Base-by-base conservation (phyloP, 257 asterid genomes). In the Eustoma russellianum region DNA sequence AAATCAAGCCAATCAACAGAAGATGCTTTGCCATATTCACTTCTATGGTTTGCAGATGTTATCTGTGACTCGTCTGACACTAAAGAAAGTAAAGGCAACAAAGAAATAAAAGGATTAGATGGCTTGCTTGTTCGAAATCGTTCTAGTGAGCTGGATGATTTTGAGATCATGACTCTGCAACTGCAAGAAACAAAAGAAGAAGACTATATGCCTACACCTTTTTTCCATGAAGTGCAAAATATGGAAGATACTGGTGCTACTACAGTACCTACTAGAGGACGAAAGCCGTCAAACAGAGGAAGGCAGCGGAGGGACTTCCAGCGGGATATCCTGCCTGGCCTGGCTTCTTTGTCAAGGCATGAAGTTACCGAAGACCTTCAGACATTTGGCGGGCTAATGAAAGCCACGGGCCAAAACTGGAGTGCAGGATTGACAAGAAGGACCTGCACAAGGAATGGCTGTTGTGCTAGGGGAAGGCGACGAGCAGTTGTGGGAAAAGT, bases 291-390 rank as follows among this genome's bases (percentile, higher is more conserved):
- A 5, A 78, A 91, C 75, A 85, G 99, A 79, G 99, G 99, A 56
- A 81, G 97, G 69, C 97, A 77, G 40, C 69, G 95, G 54, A 79
- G 90, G 80, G 99, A 92, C 67, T 92, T 92, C 53, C 99, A 85
- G 70, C 41, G 93, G 74, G 99, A 88, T 62, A 81, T 85, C 55
- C 99, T 88, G 34, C 99, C 97, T 0, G 97, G 99, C 17, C 67
- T 92, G 43, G 69, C 78, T 35, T 77, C 97, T 12, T 56, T 92
- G 50, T 79, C 99, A 0, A 78, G 99, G 57, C 83, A 81, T 8
- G 99, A 88, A 63, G 86, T 92, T 66, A 81, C 95, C 1, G 97
- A 92, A 79, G 99, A 92, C 75, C 64, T 92, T 52, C 99, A 92
- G 74, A 81, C 73, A 59, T 92, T 92, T 48, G 83, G 91, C 11